A percentile compares a stretch with the other conserved stretches of the same genome.
Evolutionary conservation across 768 basidiomycete genomes (phyloP).

Genomic region (Termitomyces sp.): DNA sequence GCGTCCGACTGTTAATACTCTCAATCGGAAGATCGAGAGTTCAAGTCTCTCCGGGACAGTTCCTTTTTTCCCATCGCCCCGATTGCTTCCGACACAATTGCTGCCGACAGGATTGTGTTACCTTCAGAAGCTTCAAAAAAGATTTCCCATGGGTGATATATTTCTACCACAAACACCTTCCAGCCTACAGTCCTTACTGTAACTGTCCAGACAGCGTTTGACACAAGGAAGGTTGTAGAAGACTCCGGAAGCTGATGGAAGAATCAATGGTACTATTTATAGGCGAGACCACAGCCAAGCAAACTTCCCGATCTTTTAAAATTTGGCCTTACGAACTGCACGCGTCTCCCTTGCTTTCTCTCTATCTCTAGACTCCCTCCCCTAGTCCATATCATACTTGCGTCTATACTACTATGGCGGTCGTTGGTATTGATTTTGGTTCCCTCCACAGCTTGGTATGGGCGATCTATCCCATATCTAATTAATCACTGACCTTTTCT

Average conservation of each 20-base stretch:
- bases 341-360: slow-evolving; percentile 9
- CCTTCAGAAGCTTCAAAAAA: too few relatives aligned
- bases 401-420: slow-evolving; percentile 60
- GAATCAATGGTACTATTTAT: slow-evolving; percentile 22
- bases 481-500: slow-evolving; percentile 13
- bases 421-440: slow-evolving; percentile 95
- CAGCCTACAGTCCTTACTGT: background rate
- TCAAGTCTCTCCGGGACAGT: slow-evolving; percentile 8
- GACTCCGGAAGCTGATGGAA: slow-evolving; percentile 25
- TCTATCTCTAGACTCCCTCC: slow-evolving; percentile 13
- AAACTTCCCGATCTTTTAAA: slow-evolving; percentile 21
- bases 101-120: background rate
- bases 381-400: slow-evolving; percentile 17
- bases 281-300: slow-evolving; percentile 21
- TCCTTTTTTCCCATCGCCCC: background rate
- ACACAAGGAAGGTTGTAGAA: slow-evolving; percentile 21
- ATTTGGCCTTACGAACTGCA: slow-evolving; percentile 15
- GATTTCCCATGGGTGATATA: background rate
- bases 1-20: slow-evolving; percentile 7
- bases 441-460: slow-evolving; percentile 83
- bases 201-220: background rate
- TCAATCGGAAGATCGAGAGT: slow-evolving; percentile 9
- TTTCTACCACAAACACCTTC: background rate
- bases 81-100: background rate
- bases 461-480: slow-evolving; percentile 13